Evolutionary conservation across 1,139 yeast genomes (phyloP), one percentile per base, ranked within the genome.

Genomic region (Candida sp.): DNA sequence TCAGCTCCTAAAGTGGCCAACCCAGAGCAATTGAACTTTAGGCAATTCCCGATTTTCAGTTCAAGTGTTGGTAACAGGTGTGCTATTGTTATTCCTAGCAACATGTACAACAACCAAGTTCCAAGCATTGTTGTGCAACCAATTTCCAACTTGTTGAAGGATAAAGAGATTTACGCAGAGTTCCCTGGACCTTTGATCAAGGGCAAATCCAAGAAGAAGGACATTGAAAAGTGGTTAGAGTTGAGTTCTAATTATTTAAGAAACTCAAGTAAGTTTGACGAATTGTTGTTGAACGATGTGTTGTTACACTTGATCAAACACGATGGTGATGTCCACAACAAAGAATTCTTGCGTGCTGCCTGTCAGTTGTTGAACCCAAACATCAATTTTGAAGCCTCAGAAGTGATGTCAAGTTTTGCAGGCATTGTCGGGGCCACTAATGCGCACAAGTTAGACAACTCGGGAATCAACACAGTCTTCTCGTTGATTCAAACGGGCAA

Each of bases 31-130:
- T 61, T 72, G 44, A 61, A 63, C 31, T 77, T 75, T 48, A 75
- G 90, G 51, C 97, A 90, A 64, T 89, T 88, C 66, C 97, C 97
- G 0, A 67, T 92, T 34, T 88, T 91, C 64, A 75, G 81, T 51
- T 92, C 96, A 90, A 81, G 90, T 44, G 70, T 74, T 37, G 66
- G 77, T 5, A 68, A 63, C 39, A 66, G 63, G 31, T 68, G 68
- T 8, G 72, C 66, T 1, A 56, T 58, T 8, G 60, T 77, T 45
- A 58, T 71, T n/a, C 77, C 80, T 3, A 56, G 51, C 11, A 47
- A 51, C 2, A 48, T 54, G n/a, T 54, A 60, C 11, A 55, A 53
- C 25, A 55, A 53, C 25, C 51, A 52, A 45, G 28, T 56, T 42
- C 46, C 58, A 40, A 22, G 49, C 40, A 49, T 69, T 39, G 56